Percentiles rank a stretch among this genome's conserved stretches.
Conservation (phyloP, 2,329 filamentous ascomycete genomes). For the Aspergillus uvarum region DNA sequence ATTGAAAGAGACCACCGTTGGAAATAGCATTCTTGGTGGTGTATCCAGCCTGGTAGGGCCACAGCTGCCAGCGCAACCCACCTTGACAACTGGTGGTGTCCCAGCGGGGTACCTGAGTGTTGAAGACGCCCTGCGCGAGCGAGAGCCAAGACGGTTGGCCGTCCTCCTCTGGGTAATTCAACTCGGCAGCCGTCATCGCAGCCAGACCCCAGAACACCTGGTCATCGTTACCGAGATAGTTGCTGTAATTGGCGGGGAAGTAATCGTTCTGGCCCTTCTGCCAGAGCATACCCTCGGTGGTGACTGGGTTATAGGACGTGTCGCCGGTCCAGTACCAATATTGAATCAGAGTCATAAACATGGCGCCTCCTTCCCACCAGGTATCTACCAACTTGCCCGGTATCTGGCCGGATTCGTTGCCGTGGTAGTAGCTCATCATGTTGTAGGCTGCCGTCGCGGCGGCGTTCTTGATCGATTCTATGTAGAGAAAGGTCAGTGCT, state of each 20-base stretch:
- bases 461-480: constrained; percentile 36
- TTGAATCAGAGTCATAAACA: constrained; percentile 70
- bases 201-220: constrained; percentile 84
- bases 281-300: constrained; percentile 66
- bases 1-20: constrained; percentile 59
- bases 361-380: constrained; percentile 70
- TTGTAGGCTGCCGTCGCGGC: constrained; percentile 38
- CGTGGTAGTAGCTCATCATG: constrained; percentile 42
- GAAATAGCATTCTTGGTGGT: constrained; percentile 60
- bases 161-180: constrained; percentile 69
- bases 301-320: constrained; percentile 66
- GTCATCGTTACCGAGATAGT: constrained; percentile 54
- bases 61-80: constrained; percentile 84
- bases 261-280: constrained; percentile 76
- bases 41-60: constrained; percentile 70
- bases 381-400: constrained; percentile 43
- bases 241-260: constrained; percentile 63
- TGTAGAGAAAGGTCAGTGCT: not conserved
- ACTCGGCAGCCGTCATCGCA: constrained; percentile 74
- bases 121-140: constrained; percentile 76
- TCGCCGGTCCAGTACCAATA: constrained; percentile 85
- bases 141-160: constrained; percentile 72
- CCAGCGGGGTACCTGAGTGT: constrained; percentile 72
- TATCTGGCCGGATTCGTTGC: constrained; percentile 38
- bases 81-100: constrained; percentile 66